Conservation (phyloP, 2,329 filamentous ascomycete genomes). For the Fusarium solani-melongenae region DNA sequence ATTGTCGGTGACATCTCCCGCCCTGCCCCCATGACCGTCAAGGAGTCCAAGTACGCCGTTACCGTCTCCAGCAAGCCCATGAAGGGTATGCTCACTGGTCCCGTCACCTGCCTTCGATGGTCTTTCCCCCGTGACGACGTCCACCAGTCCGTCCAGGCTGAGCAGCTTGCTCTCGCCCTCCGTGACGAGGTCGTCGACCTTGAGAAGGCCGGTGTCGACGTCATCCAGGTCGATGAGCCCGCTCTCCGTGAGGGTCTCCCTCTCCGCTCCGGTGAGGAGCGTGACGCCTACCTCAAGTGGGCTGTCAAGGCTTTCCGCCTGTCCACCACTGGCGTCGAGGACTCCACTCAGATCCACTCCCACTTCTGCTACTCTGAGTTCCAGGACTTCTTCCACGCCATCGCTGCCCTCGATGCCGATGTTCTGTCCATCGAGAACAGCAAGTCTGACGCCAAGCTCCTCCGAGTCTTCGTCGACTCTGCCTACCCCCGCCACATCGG, state of each 20-base stretch:
- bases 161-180: constrained; percentile 97
- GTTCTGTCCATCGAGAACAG: constrained; percentile 99
- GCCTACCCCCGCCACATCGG: constrained; percentile 98
- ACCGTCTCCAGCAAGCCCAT: constrained; percentile 98
- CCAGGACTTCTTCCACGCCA: constrained; percentile 99
- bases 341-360: constrained; percentile 99
- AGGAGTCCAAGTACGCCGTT: constrained; percentile 99
- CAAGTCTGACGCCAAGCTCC: constrained; percentile 99
- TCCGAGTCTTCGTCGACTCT: constrained; percentile 98
- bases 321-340: constrained; percentile 89
- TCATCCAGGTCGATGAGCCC: constrained; percentile 99
- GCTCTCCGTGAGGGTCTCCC: constrained; percentile 99
- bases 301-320: constrained; percentile 98
- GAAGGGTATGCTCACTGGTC: constrained; percentile 99
- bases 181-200: constrained; percentile 99
- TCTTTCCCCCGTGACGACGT: constrained; percentile 99
- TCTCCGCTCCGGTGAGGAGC: constrained; percentile 92
- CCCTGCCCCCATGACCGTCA: constrained; percentile 97
- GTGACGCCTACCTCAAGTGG: constrained; percentile 96
- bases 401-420: constrained; percentile 96
- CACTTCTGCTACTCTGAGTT: constrained; percentile 99
- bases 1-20: constrained; percentile 99
- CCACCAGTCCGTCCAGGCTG: constrained; percentile 98
- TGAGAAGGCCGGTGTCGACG: constrained; percentile 93
- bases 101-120: constrained; percentile 98